Base-by-base conservation (phyloP, 345 rosid species). In the Rhodamnia argentea region DNA sequence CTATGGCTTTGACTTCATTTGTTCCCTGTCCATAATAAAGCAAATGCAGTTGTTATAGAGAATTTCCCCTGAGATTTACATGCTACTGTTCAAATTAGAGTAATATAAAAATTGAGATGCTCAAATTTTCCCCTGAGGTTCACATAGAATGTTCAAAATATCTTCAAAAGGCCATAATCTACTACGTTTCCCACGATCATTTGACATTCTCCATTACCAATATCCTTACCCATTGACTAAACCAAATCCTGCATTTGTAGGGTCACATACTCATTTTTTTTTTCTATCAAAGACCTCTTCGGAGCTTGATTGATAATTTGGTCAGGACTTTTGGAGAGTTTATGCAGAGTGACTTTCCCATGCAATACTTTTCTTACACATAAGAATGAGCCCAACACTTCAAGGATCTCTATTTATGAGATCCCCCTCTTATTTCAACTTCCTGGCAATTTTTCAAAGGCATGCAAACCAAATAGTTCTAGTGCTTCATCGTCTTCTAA, bases 221-320 rank as follows among this genome's bases (percentile, higher is more conserved):
- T 58, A 26, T 26, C 6, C 0, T 26, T 2, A 11, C 29, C 64
- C 64, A 58, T 58, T 27, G 2, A 58, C 0, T 26, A 14, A 58
- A 58, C 16, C 29, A 58, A 58, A 58, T 58, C 64, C n/a, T 58
- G 13, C 64, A 58, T 58, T 26, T 58, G 64, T 3, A 58, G 3
- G 64, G 15, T 12, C 64, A 0, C 29, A 1, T 26, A 1, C 1
- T 5, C 15, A 5, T 26, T 12, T 58, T 14, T 11, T 58, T 26
- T 12, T 58, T 14, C 5, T 24, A 26, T 58, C 29, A 58, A 58
- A 0, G 64, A 58, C 3, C 29, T 58, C 4, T 26, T 58, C 15
- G 26, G 0, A 58, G n/a, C 15, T 26, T 0, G 0, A 1, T 58
- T 5, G 16, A 58, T 58, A 5, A 3, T 2, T 26, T 26, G 3